These are phyloP conservation scores for Coemansia sp. DNA, from an alignment of 371 early-diverging fungal genomes.

Conservation along the genomic window DNA sequence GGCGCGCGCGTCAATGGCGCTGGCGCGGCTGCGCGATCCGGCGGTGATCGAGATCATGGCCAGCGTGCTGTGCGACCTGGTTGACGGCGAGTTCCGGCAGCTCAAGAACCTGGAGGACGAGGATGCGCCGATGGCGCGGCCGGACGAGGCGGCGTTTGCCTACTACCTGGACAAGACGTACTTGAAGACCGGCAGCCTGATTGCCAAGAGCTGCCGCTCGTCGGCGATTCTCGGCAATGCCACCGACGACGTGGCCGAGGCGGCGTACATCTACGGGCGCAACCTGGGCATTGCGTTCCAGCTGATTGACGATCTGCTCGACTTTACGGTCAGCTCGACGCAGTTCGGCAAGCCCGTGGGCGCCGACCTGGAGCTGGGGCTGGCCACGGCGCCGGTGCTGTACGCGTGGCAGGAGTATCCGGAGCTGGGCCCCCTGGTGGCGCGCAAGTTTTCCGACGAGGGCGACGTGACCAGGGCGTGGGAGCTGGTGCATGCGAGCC, in stretches of 20 bases:
- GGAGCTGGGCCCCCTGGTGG: conserved; percentile 78
- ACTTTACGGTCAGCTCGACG: conserved; percentile 71
- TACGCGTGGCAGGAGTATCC: conserved; percentile 89
- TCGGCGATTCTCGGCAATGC: conserved; percentile 84
- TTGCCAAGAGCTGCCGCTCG: conserved; percentile 89
- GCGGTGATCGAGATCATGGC: conserved; percentile 92
- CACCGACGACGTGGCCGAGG: conserved; percentile 65
- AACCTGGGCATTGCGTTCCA: conserved; percentile 93
- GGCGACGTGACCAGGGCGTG: conserved; percentile 70
- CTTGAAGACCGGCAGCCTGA: conserved; percentile 92
- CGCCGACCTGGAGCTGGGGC: conserved; percentile 80
- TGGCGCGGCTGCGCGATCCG: conserved; percentile 82
- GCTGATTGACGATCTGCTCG: conserved; percentile 84
- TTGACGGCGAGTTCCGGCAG: conserved; percentile 97
- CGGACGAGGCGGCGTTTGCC: conserved; percentile 59
- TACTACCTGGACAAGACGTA: conserved; percentile 94
- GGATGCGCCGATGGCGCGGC: conserved; percentile 32
- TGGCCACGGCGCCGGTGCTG: conserved; percentile 92
- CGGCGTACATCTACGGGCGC: conserved; percentile 81
- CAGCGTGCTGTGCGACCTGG: conserved; percentile 88
- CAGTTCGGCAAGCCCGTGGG: conserved; percentile 88
- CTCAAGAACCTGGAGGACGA: conserved; percentile 65
- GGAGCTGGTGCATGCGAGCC: conserved; percentile 67
- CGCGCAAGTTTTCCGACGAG: conserved; percentile 73
- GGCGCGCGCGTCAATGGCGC: conserved; percentile 86